These are phyloP conservation scores for Quercus bicolor DNA, from an alignment of 306 rosid genomes.

Conservation along the genomic window DNA sequence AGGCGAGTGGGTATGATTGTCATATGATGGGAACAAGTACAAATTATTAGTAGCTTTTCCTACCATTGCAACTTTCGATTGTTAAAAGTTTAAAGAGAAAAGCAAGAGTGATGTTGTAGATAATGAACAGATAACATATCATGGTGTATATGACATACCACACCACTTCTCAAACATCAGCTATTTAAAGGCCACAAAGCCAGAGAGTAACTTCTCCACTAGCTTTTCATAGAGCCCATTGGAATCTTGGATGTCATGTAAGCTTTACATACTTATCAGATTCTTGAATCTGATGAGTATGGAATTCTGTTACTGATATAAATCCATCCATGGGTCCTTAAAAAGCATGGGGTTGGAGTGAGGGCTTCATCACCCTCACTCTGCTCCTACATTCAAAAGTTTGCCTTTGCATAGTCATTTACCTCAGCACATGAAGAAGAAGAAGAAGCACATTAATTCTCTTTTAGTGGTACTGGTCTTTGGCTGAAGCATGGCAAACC, in stretches of 20 bases:
- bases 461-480: constrained; percentile 23
- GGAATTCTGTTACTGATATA: constrained; percentile 41
- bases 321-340: constrained; percentile 42
- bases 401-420: constrained; percentile 47
- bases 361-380: constrained; percentile 25
- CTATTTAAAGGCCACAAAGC: constrained; percentile 55
- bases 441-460: constrained; percentile 21
- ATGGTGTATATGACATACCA: background rate
- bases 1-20: constrained; percentile 17
- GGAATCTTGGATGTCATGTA: constrained; percentile 11
- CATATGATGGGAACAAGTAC: constrained; percentile 13
- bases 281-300: constrained; percentile 33
- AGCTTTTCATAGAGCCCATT: constrained; percentile 31
- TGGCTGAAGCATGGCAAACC: constrained; percentile 56
- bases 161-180: constrained; percentile 27
- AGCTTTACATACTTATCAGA: constrained; percentile 20
- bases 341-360: constrained; percentile 32
- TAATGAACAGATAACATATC: constrained; percentile 31
- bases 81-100: constrained; percentile 25
- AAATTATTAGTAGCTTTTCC: constrained; percentile 13
- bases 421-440: constrained; percentile 14
- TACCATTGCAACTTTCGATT: constrained; percentile 33
- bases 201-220: constrained; percentile 44
- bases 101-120: constrained; percentile 20
- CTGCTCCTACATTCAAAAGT: constrained; percentile 40